phyloP scores from a whole-genome alignment of 202 grass and related monocot genomes.

The Carex sylvatica region DNA sequence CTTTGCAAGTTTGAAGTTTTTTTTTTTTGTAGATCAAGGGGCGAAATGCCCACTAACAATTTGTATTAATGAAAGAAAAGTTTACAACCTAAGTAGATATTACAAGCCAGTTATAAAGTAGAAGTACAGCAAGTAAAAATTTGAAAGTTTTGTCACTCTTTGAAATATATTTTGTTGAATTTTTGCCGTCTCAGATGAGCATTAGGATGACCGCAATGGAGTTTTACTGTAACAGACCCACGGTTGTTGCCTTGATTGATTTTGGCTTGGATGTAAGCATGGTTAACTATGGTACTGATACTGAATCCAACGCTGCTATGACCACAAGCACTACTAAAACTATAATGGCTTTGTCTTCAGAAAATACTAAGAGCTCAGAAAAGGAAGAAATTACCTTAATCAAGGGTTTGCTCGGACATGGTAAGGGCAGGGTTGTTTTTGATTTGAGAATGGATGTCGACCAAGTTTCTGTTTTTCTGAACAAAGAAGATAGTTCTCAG shows the following conservation, averaged over 20 bases:
- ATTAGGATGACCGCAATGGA: slow-evolving; percentile 87
- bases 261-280: slow-evolving; percentile 82
- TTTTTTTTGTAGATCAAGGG: too few species aligned
- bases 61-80: too few species aligned
- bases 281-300: slow-evolving; percentile 49
- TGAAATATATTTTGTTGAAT: slow-evolving; percentile 11
- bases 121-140: too few species aligned
- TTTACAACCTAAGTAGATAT: too few species aligned
- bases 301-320: slow-evolving; percentile 5
- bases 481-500: slow-evolving; percentile 90
- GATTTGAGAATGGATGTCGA: slow-evolving; percentile 97
- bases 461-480: slow-evolving; percentile 92
- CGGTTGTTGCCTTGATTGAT: slow-evolving; percentile 91
- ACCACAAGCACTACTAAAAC: background rate
- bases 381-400: slow-evolving; percentile 75
- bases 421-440: slow-evolving; percentile 80
- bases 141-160: background rate
- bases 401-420: slow-evolving; percentile 91
- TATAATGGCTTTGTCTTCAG: slow-evolving; percentile 22
- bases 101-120: too few species aligned
- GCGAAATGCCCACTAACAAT: too few species aligned
- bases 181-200: slow-evolving; percentile 67
- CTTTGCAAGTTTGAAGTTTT: background rate
- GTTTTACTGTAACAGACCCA: slow-evolving; percentile 91
- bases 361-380: slow-evolving; percentile 34